A percentile compares a stretch with the other conserved stretches of the same genome.
Evolutionary conservation across 208 protist genomes (phyloP).

Genomic region (Trypanosoma melophagium): DNA sequence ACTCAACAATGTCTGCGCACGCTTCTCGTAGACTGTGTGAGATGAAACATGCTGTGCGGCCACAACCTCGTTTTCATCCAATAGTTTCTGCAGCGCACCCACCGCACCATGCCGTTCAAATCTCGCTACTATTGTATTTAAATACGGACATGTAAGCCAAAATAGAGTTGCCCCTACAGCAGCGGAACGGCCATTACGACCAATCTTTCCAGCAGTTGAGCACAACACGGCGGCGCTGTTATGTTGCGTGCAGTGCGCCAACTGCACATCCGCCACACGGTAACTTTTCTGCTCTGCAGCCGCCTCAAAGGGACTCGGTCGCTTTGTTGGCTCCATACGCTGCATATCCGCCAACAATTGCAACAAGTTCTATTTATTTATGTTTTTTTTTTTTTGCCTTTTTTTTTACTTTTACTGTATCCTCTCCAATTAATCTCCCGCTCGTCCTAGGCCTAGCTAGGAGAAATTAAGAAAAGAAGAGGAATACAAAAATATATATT

Average conservation of each 20-base stretch:
- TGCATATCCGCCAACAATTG: no score
- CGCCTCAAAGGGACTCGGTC: slow-evolving; percentile 39
- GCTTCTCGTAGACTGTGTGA: slow-evolving; percentile 48
- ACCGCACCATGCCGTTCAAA: slow-evolving; percentile 68
- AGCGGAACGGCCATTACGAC: slow-evolving; percentile 57
- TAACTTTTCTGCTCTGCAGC: slow-evolving; percentile 65
- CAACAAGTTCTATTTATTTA: no score
- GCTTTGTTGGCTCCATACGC: not conserved
- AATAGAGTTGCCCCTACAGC: slow-evolving; percentile 81
- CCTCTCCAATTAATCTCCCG: no score
- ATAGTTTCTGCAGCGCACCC: slow-evolving; percentile 25
- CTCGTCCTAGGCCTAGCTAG: no score
- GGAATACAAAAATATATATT: not conserved
- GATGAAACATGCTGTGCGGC: slow-evolving; percentile 47
- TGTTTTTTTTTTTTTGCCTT: no score
- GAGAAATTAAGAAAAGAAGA: not conserved
- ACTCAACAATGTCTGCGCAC: slow-evolving; percentile 41
- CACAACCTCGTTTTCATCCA: slow-evolving; percentile 31
- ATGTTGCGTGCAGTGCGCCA: slow-evolving; percentile 62
- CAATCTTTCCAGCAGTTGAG: slow-evolving; percentile 74
- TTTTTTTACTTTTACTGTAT: no score
- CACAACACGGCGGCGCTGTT: slow-evolving; percentile 64
- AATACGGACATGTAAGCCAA: slow-evolving; percentile 80
- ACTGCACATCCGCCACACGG: slow-evolving; percentile 54
- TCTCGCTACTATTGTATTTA: slow-evolving; percentile 79